Base-by-base conservation (phyloP, 2,329 filamentous ascomycete species). In the Cladosporium colombiae region DNA sequence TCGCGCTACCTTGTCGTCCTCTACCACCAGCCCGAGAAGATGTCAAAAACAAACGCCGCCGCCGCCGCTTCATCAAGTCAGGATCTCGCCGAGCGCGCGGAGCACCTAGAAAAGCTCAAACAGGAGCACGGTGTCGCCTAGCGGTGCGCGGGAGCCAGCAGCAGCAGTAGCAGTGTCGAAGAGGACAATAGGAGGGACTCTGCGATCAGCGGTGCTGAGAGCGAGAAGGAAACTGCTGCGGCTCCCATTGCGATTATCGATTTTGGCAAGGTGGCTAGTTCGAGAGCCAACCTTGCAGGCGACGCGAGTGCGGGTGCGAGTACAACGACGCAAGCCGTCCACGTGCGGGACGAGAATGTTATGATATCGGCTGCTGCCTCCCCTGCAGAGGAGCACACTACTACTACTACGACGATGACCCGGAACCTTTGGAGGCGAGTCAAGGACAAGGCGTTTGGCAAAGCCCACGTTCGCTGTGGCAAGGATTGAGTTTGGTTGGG, bases 71-170 rank as follows among this genome's bases (percentile, higher is more conserved):
- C 71, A 72, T 64, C 71, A 73, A 72, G 65, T 55, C 63, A 66
- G 82, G 93, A 97, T 82, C 86, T 98, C 76, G 92, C 94, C 76
- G 89, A 92, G 75, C 92, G 95, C 83, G 91, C 95, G 82, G 92
- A 96, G 81, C 95, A 94, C 85, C 89, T 99, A 91, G 94, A 96
- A 87, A 91, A 92, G 84, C 89, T 98, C 83, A 99, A 99, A 85
- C 88, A 90, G 78, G 92, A 98, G 81, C 93, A 99, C 82, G 94
- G 93, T 79, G 97, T 98, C 86, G 94, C 97, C 89, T 99, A 92
- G 73, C 69, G 71, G 69, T 68, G 69, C 74, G 75, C 69, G 73
- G 72, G 73, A 72, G 72, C 67, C 69, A 74, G 57, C 68, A 66
- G 59, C 37, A 62, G 62, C 57, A 63, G 37, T 23, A 58, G 64